These are phyloP conservation scores for Ganoderma sp. DNA, from an alignment of 1,284 basidiomycete species.

Conservation along the genomic window DNA sequence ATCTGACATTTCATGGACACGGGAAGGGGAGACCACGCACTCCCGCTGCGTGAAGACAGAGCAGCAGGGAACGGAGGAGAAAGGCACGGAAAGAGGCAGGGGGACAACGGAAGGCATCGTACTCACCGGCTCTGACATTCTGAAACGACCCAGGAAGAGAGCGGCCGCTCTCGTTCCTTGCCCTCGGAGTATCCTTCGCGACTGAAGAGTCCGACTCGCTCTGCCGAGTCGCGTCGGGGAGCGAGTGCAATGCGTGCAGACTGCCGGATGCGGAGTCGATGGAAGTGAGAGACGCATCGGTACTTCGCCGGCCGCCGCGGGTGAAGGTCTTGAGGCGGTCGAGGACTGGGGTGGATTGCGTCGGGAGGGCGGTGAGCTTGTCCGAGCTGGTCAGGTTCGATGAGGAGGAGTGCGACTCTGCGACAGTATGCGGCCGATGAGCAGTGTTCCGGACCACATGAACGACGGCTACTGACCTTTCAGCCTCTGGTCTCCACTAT, in stretches of 20 bases:
- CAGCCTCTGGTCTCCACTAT: conserved; percentile 11
- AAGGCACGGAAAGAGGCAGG: not conserved
- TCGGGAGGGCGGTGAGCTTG: conserved; percentile 48
- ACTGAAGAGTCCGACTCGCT: conserved; percentile 42
- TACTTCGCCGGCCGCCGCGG: conserved; percentile 35
- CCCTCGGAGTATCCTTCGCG: conserved; percentile 41
- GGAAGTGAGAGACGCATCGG: conserved; percentile 38
- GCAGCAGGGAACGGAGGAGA: not conserved
- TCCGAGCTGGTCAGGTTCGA: conserved; percentile 47
- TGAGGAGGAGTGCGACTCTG: conserved; percentile 39
- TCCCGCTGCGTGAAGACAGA: not conserved
- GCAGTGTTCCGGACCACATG: not conserved
- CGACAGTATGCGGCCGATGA: not conserved
- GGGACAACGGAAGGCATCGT: not conserved
- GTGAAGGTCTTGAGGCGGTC: conserved; percentile 35
- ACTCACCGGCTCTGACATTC: conserved; percentile 42
- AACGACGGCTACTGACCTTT: conserved; percentile 16
- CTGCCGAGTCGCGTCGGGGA: conserved; percentile 27
- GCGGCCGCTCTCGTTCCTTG: conserved; percentile 50
- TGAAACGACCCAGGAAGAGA: conserved; percentile 41
- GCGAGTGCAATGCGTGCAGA: conserved; percentile 28
- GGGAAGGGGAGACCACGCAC: not conserved
- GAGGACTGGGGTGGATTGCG: conserved; percentile 39
- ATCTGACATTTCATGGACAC: not conserved
- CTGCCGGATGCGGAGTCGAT: conserved; percentile 35